These are phyloP conservation scores for Alectoria sarmentosa DNA, from an alignment of 495 filamentous ascomycete genomes.

Conservation along the genomic window DNA sequence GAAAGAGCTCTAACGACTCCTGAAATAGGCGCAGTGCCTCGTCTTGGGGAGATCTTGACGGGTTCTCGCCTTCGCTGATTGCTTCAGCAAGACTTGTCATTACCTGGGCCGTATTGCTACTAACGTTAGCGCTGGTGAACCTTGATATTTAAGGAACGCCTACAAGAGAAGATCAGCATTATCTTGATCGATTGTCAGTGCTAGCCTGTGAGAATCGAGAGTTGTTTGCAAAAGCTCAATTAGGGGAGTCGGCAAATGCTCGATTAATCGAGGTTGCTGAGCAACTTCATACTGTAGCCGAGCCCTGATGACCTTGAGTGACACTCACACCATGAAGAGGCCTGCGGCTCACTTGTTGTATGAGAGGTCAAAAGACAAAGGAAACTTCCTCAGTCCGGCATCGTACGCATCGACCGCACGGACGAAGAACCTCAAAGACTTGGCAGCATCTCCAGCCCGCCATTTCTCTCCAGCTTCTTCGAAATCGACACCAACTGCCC, in stretches of 20 bases:
- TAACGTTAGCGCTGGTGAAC: conserved; percentile 4
- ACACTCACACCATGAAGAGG: background rate
- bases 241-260: conserved; percentile 45
- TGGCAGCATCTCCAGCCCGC: conserved; percentile 62
- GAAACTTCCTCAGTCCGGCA: conserved; percentile 50
- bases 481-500: conserved; percentile 53
- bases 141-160: conserved; percentile 12
- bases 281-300: conserved; percentile 21
- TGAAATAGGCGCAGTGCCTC: conserved; percentile 45
- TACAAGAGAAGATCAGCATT: conserved; percentile 59
- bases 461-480: conserved; percentile 70
- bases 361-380: conserved; percentile 58
- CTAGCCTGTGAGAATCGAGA: conserved; percentile 53
- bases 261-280: conserved; percentile 40
- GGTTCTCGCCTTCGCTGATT: conserved; percentile 42
- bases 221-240: conserved; percentile 48
- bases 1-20: conserved; percentile 57
- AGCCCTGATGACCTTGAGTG: conserved; percentile 6
- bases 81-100: conserved; percentile 57
- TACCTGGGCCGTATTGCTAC: conserved; percentile 57
- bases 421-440: conserved; percentile 60
- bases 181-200: conserved; percentile 49
- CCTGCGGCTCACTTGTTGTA: conserved; percentile 56
- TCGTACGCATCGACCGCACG: conserved; percentile 59
- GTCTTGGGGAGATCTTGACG: conserved; percentile 35